Conservation (phyloP, 345 rosid species). For the Sapria himalayana region DNA sequence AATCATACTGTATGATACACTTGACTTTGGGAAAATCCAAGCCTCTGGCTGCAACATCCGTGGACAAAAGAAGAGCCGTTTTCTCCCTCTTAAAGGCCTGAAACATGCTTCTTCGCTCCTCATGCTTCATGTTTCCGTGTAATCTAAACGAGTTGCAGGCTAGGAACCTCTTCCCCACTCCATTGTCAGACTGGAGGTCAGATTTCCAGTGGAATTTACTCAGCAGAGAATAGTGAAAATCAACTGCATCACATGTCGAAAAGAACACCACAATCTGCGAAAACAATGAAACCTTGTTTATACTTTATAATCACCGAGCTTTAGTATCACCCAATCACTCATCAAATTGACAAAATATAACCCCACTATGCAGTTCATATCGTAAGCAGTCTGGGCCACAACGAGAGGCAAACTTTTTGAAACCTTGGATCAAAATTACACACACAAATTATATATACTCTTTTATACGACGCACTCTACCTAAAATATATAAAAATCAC, state of each 20-base stretch:
- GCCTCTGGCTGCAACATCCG: conserved; percentile 90
- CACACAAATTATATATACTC: too few species aligned
- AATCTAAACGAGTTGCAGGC: conserved; percentile 49
- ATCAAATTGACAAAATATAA: too few species aligned
- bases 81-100: conserved; percentile 61
- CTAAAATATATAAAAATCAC: too few species aligned
- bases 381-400: too few species aligned
- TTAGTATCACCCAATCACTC: too few species aligned
- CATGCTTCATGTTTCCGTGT: conserved; percentile 94
- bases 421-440: too few species aligned
- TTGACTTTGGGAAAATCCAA: conserved; percentile 82
- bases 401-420: too few species aligned
- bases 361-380: too few species aligned
- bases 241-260: conserved; percentile 96
- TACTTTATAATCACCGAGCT: too few species aligned
- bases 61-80: conserved; percentile 58
- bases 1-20: conserved; percentile 90
- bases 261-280: conserved; percentile 86
- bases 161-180: conserved; percentile 28
- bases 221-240: conserved; percentile 66
- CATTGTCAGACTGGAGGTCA: conserved; percentile 21
- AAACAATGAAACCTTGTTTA: too few species aligned
- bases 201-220: conserved; percentile 53
- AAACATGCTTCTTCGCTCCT: conserved; percentile 57
- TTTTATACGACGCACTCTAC: too few species aligned